A percentile compares a stretch with the other conserved stretches of the same genome.
phyloP scores from a whole-genome alignment of 768 basidiomycete species.

The Mycena floridula region DNA sequence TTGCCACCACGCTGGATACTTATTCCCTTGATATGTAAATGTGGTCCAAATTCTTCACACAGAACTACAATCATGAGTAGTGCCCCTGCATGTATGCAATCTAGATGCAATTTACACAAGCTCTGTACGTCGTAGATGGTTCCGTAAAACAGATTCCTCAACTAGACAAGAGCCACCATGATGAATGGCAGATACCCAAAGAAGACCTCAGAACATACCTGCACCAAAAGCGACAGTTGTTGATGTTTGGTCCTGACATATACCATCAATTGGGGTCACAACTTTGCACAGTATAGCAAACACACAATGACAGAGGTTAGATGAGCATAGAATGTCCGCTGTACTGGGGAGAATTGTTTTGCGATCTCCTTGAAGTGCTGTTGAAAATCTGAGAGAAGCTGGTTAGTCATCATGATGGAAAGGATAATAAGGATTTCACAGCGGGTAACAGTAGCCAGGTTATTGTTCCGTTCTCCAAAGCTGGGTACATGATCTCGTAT shows the following conservation, averaged over 20 bases:
- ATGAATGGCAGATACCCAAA: constrained; percentile 3
- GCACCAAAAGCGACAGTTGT: constrained; percentile 67
- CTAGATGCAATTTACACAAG: constrained; percentile 63
- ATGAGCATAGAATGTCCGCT: constrained; percentile 65
- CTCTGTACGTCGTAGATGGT: constrained; percentile 65
- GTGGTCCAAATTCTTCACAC: too few relatives aligned
- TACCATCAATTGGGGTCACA: constrained; percentile 1
- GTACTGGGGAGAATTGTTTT: constrained; percentile 53
- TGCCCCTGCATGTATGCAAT: too few relatives aligned
- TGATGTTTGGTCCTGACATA: constrained; percentile 59
- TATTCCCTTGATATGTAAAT: too few relatives aligned
- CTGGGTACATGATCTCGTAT: constrained; percentile 68
- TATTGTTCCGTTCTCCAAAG: constrained; percentile 69
- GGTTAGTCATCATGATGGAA: background rate
- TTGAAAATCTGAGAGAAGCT: constrained; percentile 53
- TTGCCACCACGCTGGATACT: too few relatives aligned
- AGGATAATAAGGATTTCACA: constrained; percentile 40
- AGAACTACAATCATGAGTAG: too few relatives aligned
- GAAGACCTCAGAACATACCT: constrained; percentile 33
- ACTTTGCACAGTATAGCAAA: constrained; percentile 9
- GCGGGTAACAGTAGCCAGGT: constrained; percentile 59
- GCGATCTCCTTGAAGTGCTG: constrained; percentile 76
- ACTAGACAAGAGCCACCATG: constrained; percentile 29
- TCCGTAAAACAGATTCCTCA: constrained; percentile 66
- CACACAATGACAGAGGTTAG: constrained; percentile 74